Percentiles rank a stretch among this genome's conserved stretches.
phyloP scores from a whole-genome alignment of 306 rosid species.

The Pueraria montana region DNA sequence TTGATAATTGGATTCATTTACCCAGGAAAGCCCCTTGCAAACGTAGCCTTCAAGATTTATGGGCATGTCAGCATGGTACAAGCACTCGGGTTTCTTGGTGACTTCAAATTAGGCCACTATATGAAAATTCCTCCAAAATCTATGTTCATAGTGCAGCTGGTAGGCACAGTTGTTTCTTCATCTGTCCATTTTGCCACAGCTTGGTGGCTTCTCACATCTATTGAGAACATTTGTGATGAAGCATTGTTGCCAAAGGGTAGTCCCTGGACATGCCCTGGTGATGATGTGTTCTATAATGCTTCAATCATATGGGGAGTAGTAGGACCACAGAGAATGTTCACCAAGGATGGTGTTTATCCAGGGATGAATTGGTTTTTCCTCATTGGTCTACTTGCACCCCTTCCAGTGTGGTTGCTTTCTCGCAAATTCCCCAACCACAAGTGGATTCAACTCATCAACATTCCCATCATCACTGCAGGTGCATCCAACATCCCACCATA shows the following conservation, averaged over 20 bases:
- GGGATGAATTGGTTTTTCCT: slow-evolving; percentile 78
- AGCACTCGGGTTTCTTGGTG: slow-evolving; percentile 65
- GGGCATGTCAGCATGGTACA: slow-evolving; percentile 84
- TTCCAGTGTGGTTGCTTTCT: slow-evolving; percentile 64
- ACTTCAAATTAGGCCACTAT: slow-evolving; percentile 87
- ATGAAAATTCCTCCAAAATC: slow-evolving; percentile 88
- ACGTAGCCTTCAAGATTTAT: slow-evolving; percentile 81
- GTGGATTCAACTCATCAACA: slow-evolving; percentile 66
- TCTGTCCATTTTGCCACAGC: slow-evolving; percentile 62
- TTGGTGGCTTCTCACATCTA: slow-evolving; percentile 74
- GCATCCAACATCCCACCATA: slow-evolving; percentile 54
- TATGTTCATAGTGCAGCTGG: slow-evolving; percentile 75
- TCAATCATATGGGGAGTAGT: slow-evolving; percentile 88
- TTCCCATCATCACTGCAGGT: slow-evolving; percentile 63
- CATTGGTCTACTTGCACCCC: slow-evolving; percentile 63
- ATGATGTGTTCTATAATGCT: slow-evolving; percentile 77
- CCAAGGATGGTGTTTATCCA: slow-evolving; percentile 58
- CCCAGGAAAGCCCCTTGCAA: slow-evolving; percentile 88
- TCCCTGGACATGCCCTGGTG: slow-evolving; percentile 85
- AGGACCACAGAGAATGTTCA: slow-evolving; percentile 76
- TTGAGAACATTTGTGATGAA: slow-evolving; percentile 63
- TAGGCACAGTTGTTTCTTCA: slow-evolving; percentile 68
- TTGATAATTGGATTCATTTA: slow-evolving; percentile 73
- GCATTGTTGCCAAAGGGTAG: slow-evolving; percentile 60
- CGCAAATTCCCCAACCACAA: slow-evolving; percentile 58